These are phyloP conservation scores for Dendrobium chrysotoxum DNA, from an alignment of 106 monocot species.

Conservation along the genomic window DNA sequence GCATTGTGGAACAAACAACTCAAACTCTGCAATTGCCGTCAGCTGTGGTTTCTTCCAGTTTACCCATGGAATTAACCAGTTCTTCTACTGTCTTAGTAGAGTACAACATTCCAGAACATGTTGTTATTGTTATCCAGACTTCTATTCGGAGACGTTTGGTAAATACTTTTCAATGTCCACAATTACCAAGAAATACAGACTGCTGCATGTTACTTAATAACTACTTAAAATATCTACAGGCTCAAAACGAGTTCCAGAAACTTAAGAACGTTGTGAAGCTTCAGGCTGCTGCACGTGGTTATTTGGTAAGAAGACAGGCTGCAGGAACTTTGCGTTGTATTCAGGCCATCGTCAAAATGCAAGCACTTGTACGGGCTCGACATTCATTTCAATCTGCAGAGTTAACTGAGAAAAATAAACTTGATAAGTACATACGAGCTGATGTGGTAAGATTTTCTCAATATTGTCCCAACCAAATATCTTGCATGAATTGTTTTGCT, in stretches of 20 bases:
- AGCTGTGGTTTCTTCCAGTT: constrained; percentile 8
- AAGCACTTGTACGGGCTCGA: constrained; percentile 63
- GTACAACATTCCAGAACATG: constrained; percentile 22
- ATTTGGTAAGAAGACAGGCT: constrained; percentile 70
- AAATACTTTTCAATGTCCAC: not conserved
- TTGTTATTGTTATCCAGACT: constrained; percentile 61
- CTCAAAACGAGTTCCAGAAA: constrained; percentile 42
- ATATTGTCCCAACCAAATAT: no score
- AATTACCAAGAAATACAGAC: not conserved
- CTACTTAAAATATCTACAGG: constrained; percentile 25
- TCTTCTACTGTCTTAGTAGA: constrained; percentile 11
- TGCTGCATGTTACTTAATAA: not conserved
- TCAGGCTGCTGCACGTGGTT: constrained; percentile 80
- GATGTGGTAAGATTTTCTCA: not conserved
- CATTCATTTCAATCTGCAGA: constrained; percentile 15
- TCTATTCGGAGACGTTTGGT: constrained; percentile 75
- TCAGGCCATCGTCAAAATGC: constrained; percentile 80
- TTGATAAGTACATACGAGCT: not conserved
- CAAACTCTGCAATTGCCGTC: constrained; percentile 12
- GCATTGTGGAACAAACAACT: constrained; percentile 25
- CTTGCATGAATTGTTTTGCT: not conserved
- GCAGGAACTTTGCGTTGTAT: constrained; percentile 73
- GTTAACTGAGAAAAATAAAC: constrained; percentile 3
- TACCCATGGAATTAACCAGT: constrained; percentile 2
- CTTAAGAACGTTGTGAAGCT: constrained; percentile 63